Base-by-base conservation (phyloP, 306 rosid genomes). In the Gastrolobium villosum region DNA sequence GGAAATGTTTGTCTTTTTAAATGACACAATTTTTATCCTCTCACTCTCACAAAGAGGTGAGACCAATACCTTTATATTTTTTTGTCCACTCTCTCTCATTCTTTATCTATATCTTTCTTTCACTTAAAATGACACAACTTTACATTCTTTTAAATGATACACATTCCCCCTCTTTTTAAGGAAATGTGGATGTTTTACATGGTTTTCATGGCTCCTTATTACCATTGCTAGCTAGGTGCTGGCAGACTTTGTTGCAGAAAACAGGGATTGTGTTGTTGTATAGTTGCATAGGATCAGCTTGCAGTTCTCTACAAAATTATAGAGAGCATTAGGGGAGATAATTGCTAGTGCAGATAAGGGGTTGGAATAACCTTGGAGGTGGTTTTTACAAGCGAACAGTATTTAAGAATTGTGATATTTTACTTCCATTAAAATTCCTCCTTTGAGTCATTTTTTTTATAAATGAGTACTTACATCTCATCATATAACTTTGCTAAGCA, bases 211-310 rank as follows among this genome's bases (percentile, higher is more conserved):
- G 26, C 26, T 20, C 13, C 66, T 11, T 39, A 54, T 8, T 39
- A 15, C 26, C 5, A 39, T 7, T 36, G 64, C 37, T 63, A 54
- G 65, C 76, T 71, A 77, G 86, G 52, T 83, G 73, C 79, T 77
- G 76, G 34, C 62, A 75, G 48, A 71, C 55, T 55, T 8, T 11
- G 14, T 41, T 59, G 75, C 71, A 70, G 78, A 44, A 84, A 70
- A 75, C 72, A 72, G 70, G 87, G 79, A 55, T 15, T 75, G 35
- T 68, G 78, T 54, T 68, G 78, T 54, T 72, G 35, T 34, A 6
- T 50, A 32, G 64, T 74, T 66, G 28, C 36, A 4, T 48, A n/a
- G 64, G 15, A 79, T 53, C 30, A n/a, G 5, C 37, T 48, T 20
- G 72, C 39, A 30, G 6, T 10, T 53, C 30, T 65, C 30, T 65